Conservation (phyloP, 306 rosid species). For the Castanopsis chinensis region DNA sequence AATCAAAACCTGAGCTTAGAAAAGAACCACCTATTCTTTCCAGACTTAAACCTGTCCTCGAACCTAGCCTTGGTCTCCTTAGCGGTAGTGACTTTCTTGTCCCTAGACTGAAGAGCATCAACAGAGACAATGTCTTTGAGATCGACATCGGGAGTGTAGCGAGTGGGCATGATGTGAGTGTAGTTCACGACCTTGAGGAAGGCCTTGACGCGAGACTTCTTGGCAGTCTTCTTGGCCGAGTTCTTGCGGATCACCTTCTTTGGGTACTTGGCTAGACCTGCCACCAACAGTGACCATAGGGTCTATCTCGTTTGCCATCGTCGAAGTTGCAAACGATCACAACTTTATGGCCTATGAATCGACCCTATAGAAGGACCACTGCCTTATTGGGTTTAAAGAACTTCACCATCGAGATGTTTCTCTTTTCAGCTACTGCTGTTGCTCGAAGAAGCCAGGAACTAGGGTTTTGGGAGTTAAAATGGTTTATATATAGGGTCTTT, state of each 20-base stretch:
- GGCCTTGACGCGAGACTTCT: conserved; percentile 42
- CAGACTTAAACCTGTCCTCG: conserved; percentile 41
- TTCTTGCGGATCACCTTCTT: conserved; percentile 38
- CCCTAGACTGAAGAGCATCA: conserved; percentile 25
- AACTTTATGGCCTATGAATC: conserved; percentile 36
- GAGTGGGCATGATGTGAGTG: conserved; percentile 41
- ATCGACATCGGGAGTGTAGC: conserved; percentile 46
- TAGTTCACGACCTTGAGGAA: conserved; percentile 40
- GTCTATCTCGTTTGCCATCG: conserved; percentile 36
- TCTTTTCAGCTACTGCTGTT: no score
- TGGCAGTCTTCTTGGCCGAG: conserved; percentile 35
- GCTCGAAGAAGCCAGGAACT: no score
- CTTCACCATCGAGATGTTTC: conserved; percentile 29
- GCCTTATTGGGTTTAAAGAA: conserved; percentile 40
- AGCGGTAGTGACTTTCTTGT: conserved; percentile 32
- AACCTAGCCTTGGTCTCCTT: conserved; percentile 41
- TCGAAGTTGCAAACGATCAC: conserved; percentile 33
- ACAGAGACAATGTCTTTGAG: conserved; percentile 35
- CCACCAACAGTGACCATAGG: conserved; percentile 42
- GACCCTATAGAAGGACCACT: conserved; percentile 38
- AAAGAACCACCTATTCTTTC: conserved; percentile 50
- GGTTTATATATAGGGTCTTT: no score
- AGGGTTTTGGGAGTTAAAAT: no score
- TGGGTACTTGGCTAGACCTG: conserved; percentile 35
- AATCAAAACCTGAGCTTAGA: conserved; percentile 43